These are phyloP conservation scores for Cardamine chenopodiifolia DNA, from an alignment of 345 rosid species.

Conservation along the genomic window DNA sequence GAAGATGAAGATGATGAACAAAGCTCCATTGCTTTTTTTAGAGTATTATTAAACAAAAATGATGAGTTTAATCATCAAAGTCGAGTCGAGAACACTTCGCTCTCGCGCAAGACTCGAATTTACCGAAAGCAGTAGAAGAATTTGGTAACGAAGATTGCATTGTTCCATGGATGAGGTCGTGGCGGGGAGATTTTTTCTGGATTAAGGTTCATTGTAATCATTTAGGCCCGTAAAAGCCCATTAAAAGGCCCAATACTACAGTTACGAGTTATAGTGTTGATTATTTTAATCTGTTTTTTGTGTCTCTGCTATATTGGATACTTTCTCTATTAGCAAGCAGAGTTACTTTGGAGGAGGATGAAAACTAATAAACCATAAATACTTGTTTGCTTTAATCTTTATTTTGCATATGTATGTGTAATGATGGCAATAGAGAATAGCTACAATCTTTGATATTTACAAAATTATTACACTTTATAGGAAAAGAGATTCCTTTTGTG, in stretches of 20 bases:
- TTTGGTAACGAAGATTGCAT: background rate
- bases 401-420: background rate
- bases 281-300: background rate
- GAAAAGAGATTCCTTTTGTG: conserved; percentile 29
- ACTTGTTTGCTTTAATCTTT: background rate
- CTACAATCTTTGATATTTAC: background rate
- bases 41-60: background rate
- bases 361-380: background rate
- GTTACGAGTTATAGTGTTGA: background rate
- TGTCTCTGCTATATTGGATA: conserved; percentile 15
- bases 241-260: background rate
- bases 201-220: background rate
- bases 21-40: conserved; percentile 58
- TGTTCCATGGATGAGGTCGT: conserved; percentile 43
- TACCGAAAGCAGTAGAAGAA: conserved; percentile 7
- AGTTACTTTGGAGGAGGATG: conserved; percentile 20
- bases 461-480: conserved; percentile 3
- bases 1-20: conserved; percentile 54
- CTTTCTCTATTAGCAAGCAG: conserved; percentile 6
- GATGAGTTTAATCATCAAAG: conserved; percentile 4
- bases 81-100: background rate
- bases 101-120: conserved; percentile 17
- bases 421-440: conserved; percentile 25
- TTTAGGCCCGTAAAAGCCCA: conserved; percentile 18
- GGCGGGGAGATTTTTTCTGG: conserved; percentile 32